Evolutionary conservation across 2,329 filamentous ascomycete species (phyloP), one percentile per base, ranked within the genome.

Genomic region (Arthrocladium fulminans): DNA sequence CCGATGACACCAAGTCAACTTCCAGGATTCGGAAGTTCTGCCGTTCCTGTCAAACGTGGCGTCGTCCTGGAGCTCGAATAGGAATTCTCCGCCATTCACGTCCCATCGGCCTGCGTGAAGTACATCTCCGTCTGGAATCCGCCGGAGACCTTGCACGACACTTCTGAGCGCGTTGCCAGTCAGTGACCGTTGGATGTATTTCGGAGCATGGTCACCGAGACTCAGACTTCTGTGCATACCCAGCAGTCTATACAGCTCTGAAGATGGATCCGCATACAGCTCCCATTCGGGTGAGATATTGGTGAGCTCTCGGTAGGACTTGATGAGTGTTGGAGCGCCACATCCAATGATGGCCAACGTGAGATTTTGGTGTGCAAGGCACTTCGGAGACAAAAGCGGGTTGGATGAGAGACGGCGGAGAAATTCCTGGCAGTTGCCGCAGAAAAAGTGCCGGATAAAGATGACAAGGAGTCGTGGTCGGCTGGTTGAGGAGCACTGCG

Each of bases 381-480:
- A 12, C 66, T 39, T 40, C 2, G 73, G 72, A 4, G 71, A 76
- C 44, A 88, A 72, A 17, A 34, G 27, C 15, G 25, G 42, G 41
- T 75, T 73, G 15, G 74, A 69, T 25, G 79, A 76, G 15, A 88
- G 71, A 3, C 74, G 70, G 50, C 77, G 77, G 20, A 88, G 69
- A 63, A 84, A 88, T 61, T 86, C 81, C 64, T 88, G 84, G 67
- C 85, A 88, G 63, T 82, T 84, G 81, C 83, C 83, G 61, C 85
- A 88, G 72, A 86, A 88, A 66, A 88, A 89, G 67, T 88, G 84
- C 38, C 85, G 76, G 49, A 89, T 74, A 61, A 89, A 88, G 56
- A 88, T 78, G 35, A 88, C 66, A 25, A 89, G 71, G 23, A 86
- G 77, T 2, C 80, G 70, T 15, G 15, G 25, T 19, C 10, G 12